Conservation (phyloP, 1,139 yeast genomes). For the Saccharomycopsis phalli region DNA sequence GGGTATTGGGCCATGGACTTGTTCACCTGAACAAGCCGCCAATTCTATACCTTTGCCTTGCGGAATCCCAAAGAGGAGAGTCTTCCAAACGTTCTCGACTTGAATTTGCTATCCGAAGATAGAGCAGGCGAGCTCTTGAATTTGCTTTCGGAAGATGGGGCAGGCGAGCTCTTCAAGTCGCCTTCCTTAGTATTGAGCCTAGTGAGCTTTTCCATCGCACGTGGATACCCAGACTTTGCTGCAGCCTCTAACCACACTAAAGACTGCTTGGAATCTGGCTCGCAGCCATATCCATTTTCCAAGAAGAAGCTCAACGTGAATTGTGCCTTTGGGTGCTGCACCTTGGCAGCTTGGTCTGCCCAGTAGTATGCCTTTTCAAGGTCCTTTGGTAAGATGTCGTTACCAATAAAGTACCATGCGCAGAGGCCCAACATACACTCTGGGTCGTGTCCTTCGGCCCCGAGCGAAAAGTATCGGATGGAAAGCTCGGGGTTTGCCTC, state of each 20-base stretch:
- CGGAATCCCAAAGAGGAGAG: no score
- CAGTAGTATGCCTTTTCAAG: slow-evolving; percentile 86
- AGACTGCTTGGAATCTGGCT: slow-evolving; percentile 45
- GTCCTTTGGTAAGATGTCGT: slow-evolving; percentile 67
- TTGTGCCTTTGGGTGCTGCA: slow-evolving; percentile 75
- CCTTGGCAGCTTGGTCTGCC: slow-evolving; percentile 80
- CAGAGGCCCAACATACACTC: slow-evolving; percentile 87
- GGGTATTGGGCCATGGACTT: no score
- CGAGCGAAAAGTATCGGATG: slow-evolving; percentile 86
- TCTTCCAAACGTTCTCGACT: no score
- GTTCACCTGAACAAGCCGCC: no score
- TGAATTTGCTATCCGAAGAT: no score
- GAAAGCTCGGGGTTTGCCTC: slow-evolving; percentile 77
- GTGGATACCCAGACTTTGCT: slow-evolving; percentile 61
- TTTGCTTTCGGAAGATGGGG: no score
- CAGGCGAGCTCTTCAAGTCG: no score
- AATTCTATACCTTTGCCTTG: no score
- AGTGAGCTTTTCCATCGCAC: slow-evolving; percentile 37
- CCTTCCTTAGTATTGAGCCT: slow-evolving; percentile 1
- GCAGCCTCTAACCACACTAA: slow-evolving; percentile 70
- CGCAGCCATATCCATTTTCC: slow-evolving; percentile 84
- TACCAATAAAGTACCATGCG: slow-evolving; percentile 93
- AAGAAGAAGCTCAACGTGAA: slow-evolving; percentile 76
- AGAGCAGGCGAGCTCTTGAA: no score
- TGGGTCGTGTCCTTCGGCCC: slow-evolving; percentile 82